phyloP scores from a whole-genome alignment of 2,329 filamentous ascomycete genomes.

The Aspergillus piperis region DNA sequence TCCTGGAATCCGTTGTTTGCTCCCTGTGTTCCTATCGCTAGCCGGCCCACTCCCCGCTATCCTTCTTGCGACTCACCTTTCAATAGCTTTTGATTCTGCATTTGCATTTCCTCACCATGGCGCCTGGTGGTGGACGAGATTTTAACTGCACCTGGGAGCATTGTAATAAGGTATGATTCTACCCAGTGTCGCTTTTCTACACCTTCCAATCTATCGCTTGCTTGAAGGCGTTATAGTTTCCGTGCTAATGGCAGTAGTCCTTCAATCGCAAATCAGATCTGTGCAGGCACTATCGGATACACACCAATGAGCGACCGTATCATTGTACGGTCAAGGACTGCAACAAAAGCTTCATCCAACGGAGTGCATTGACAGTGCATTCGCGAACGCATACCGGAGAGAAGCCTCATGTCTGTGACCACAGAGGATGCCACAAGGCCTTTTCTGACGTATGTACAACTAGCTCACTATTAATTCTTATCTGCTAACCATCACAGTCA shows the following conservation, averaged over 20 bases:
- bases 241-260: constrained; percentile 32
- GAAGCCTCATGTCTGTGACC: constrained; percentile 47
- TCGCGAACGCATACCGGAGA: constrained; percentile 48
- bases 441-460: constrained; percentile 44
- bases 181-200: not conserved
- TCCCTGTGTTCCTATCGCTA: not conserved
- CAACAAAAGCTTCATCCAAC: constrained; percentile 52
- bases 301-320: constrained; percentile 52
- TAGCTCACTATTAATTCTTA: not conserved
- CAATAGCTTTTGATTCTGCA: not conserved
- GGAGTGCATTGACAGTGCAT: constrained; percentile 51
- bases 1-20: not conserved
- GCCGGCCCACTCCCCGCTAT: not conserved
- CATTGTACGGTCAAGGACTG: constrained; percentile 47
- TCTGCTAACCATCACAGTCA: constrained; percentile 30
- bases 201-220: not conserved
- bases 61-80: constrained; percentile 2
- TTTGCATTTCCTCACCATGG: constrained; percentile 31
- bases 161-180: constrained; percentile 44
- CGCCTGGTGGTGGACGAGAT: constrained; percentile 43
- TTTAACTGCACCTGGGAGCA: constrained; percentile 48
- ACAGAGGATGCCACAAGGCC: constrained; percentile 46
- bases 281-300: constrained; percentile 50
- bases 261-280: constrained; percentile 54
- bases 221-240: constrained; percentile 4